Evolutionary conservation across 768 basidiomycete species (phyloP), one percentile per base, ranked within the genome.

Genomic region (Boletus reticuloceps): DNA sequence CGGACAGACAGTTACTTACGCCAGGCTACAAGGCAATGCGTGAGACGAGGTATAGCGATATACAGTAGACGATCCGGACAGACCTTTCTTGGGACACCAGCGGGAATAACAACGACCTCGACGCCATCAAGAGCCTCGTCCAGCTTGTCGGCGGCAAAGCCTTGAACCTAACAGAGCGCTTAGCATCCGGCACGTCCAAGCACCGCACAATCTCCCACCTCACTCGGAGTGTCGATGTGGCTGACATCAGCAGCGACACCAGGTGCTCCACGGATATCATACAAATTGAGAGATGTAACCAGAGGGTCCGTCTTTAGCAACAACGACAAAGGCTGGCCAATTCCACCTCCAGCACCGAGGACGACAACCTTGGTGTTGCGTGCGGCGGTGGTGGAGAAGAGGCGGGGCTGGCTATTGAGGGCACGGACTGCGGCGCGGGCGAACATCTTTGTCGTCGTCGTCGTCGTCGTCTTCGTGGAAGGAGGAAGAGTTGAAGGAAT

Each of bases 71-170:
- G 19, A 47, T 9, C 12, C 31, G 32, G 25, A 64, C 74, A 66
- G 69, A 94, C 94, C 85, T 99, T 99, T 72, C 97, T 82, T 61
- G 97, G 97, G 58, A 99, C 96, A 83, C 97, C 97, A 75, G 97
- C 97, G 55, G 97, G 97, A 70, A 98, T 97, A 60, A 98, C 90
- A 62, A 98, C 87, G 59, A 98, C 90, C 74, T 98, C 80, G 55
- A 83, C 89, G 59, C 88, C 95, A 56, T 91, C 85, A 56, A 99
- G 83, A 19, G 97, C 94, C 65, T 84, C 80, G 72, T 94, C 91
- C 64, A 98, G 83, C 70, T 94, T 84, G 75, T 93, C 90, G 47
- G 90, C 87, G 60, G 89, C 79, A 64, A 85, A 94, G 49, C 91
- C 91, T 17, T 74, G 77, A 51, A 94, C 91, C 89, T 91, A 61